These are phyloP conservation scores for Mycosarcoma mackinlayi DNA, from an alignment of 1,284 basidiomycete species.

Conservation along the genomic window DNA sequence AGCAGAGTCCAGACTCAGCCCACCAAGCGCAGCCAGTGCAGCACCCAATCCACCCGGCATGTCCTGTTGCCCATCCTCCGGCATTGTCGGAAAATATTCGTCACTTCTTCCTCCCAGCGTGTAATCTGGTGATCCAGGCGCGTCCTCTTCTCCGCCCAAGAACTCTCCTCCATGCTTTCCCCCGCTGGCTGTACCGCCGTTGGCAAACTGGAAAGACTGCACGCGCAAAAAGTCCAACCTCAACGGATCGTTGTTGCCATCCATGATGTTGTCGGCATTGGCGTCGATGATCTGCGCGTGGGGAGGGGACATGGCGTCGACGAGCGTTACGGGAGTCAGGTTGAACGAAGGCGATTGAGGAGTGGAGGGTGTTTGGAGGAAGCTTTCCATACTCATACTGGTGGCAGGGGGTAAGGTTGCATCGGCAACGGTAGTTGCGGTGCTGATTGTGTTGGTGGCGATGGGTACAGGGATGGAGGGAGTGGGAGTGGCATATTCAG, in stretches of 20 bases:
- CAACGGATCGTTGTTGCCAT: not conserved
- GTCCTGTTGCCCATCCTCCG: not conserved
- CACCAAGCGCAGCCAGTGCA: not conserved
- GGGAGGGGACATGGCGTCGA: constrained; percentile 28
- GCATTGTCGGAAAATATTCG: constrained; percentile 2
- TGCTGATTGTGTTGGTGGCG: too few relatives aligned
- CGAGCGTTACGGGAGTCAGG: constrained; percentile 12
- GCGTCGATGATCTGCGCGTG: constrained; percentile 12
- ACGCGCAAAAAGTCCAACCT: constrained; percentile 7
- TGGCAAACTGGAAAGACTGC: constrained; percentile 3
- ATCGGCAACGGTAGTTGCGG: too few relatives aligned
- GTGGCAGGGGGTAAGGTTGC: too few relatives aligned
- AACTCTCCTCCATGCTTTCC: not conserved
- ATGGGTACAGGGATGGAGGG: too few relatives aligned
- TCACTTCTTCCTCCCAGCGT: not conserved
- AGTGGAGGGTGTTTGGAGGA: not conserved
- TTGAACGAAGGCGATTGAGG: constrained; percentile 9
- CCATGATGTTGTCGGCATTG: constrained; percentile 3
- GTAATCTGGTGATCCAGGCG: constrained; percentile 21
- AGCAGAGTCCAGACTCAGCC: not conserved
- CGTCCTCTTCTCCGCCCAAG: constrained; percentile 21
- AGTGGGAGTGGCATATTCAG: too few relatives aligned
- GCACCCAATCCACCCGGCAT: constrained; percentile 10
- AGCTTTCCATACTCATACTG: too few relatives aligned
- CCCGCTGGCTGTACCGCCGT: not conserved